Percentiles rank a stretch among this genome's conserved stretches.
phyloP scores from a whole-genome alignment of 495 filamentous ascomycete species.

The Immersiella caudata region DNA sequence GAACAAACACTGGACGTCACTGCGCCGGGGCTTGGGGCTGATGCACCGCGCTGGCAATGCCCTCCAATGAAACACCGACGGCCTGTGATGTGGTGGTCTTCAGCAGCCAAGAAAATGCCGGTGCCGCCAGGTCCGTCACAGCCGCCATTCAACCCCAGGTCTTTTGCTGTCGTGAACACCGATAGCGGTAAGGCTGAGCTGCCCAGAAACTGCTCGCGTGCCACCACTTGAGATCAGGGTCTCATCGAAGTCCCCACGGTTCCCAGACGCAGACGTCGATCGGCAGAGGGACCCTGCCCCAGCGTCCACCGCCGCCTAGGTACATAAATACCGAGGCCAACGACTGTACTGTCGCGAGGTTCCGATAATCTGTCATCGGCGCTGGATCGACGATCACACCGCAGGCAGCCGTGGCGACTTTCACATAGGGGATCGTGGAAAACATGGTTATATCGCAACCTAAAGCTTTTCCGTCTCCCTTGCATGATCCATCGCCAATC shows the following conservation, averaged over 20 bases:
- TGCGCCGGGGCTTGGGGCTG: conserved; percentile 7
- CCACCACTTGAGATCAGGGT: background rate
- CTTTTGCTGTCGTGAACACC: background rate
- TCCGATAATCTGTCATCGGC: background rate
- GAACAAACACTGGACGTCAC: background rate
- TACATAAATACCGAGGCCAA: background rate
- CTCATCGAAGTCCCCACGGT: background rate
- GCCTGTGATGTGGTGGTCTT: background rate
- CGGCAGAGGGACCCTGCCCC: background rate
- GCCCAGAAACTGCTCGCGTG: conserved; percentile 12
- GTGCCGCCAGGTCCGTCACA: background rate
- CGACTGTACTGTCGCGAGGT: background rate
- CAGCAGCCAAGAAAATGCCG: background rate
- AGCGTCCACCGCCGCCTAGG: background rate
- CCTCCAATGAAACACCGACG: background rate
- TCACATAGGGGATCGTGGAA: too few species aligned
- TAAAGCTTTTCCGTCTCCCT: background rate
- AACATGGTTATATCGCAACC: background rate
- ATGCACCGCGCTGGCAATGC: conserved; percentile 4
- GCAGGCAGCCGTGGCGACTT: too few species aligned
- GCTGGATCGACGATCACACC: background rate
- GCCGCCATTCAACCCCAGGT: background rate
- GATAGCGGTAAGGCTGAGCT: conserved; percentile 18
- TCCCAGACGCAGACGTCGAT: background rate
- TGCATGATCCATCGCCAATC: background rate